Evolutionary conservation across 1,284 basidiomycete species (phyloP).

Genomic region (Waitea zeae): DNA sequence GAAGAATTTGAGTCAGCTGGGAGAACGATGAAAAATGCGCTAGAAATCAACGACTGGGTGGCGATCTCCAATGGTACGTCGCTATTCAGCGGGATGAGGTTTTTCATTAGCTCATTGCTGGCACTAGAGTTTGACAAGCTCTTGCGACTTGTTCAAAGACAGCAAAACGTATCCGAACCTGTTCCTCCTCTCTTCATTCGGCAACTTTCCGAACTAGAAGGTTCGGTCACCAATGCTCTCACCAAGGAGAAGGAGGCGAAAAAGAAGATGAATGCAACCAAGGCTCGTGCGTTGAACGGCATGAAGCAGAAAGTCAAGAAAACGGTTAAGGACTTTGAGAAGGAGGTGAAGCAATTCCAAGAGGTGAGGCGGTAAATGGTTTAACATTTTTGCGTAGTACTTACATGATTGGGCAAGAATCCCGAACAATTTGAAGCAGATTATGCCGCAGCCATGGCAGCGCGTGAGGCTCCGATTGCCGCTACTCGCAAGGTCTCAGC

Average conservation of each 20-base stretch:
- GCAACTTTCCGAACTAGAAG: conserved; percentile 64
- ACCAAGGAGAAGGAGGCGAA: conserved; percentile 84
- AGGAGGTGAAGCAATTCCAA: conserved; percentile 65
- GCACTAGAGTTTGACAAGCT: conserved; percentile 89
- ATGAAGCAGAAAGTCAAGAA: conserved; percentile 98
- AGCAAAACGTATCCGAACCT: conserved; percentile 75
- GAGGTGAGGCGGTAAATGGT: conserved; percentile 29
- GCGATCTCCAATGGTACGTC: conserved; percentile 70
- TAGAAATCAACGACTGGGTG: conserved; percentile 96
- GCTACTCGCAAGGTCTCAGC: conserved; percentile 14
- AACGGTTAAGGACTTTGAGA: conserved; percentile 79
- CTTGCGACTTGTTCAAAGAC: conserved; percentile 75
- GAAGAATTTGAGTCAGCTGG: conserved; percentile 84
- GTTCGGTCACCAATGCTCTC: conserved; percentile 56
- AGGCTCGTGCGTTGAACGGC: conserved; percentile 86
- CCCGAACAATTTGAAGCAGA: conserved; percentile 78
- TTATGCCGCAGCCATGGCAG: conserved; percentile 35
- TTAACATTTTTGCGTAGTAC: conserved; percentile 2
- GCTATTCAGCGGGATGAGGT: conserved; percentile 1
- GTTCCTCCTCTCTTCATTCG: conserved; percentile 81
- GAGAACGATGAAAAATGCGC: conserved; percentile 84
- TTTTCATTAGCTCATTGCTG: conserved; percentile 4
- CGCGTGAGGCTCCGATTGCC: conserved; percentile 24
- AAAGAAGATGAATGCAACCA: conserved; percentile 95
- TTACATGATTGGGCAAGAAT: conserved; percentile 35